A percentile compares a stretch with the other conserved stretches of the same genome.
These are phyloP conservation scores for Closterium sp. DNA, from an alignment of 139 green algal genomes.

Conservation along the genomic window DNA sequence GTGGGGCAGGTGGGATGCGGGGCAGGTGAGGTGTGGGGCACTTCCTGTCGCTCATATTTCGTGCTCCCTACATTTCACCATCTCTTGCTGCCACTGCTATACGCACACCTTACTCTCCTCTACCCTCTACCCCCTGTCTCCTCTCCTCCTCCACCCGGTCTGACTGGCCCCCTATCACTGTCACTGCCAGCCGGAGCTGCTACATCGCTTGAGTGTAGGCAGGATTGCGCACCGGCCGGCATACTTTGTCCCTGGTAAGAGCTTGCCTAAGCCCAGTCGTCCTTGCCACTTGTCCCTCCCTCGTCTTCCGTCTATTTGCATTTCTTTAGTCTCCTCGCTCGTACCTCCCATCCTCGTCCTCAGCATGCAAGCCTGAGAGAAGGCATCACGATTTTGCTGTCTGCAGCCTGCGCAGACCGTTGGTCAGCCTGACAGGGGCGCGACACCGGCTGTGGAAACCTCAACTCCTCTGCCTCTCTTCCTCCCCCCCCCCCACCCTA, in stretches of 20 bases:
- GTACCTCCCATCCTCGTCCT: too few species aligned
- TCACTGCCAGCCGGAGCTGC: constrained; percentile 26
- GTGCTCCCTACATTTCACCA: neutral
- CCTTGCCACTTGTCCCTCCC: too few species aligned
- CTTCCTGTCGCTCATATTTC: neutral
- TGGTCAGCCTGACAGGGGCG: too few species aligned
- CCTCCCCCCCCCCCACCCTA: neutral
- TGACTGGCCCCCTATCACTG: neutral
- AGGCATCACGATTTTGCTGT: too few species aligned
- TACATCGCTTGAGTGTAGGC: constrained; percentile 48
- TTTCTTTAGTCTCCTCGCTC: neutral
- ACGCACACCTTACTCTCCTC: neutral
- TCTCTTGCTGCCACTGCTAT: neutral
- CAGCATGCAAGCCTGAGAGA: too few species aligned
- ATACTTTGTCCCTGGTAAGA: constrained; percentile 56
- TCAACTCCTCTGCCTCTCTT: too few species aligned
- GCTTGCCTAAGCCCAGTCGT: too few species aligned
- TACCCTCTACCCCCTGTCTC: neutral
- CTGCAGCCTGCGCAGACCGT: too few species aligned
- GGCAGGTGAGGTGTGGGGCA: neutral
- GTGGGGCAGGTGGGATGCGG: too few species aligned
- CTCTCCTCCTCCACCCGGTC: neutral
- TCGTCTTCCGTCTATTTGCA: too few species aligned
- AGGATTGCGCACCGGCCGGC: constrained; percentile 34
- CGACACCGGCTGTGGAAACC: too few species aligned